Evolutionary conservation across 192 early-diverging fungal genomes (phyloP).

Genomic region (Backusella liffmaniae): DNA sequence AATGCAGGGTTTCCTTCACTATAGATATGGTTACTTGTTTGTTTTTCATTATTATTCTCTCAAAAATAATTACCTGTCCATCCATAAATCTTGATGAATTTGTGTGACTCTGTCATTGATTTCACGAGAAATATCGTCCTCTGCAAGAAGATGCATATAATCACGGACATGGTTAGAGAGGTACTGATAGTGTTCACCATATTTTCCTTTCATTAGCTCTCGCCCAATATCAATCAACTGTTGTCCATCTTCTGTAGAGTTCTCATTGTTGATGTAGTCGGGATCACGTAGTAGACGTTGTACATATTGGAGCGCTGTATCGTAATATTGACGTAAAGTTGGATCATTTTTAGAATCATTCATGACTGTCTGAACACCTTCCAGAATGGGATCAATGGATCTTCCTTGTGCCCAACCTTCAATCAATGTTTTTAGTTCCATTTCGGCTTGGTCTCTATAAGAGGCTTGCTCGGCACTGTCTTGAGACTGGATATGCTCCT

Average conservation of each 20-base stretch:
- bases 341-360: conserved; percentile 19
- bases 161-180: conserved; percentile 21
- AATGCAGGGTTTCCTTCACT: conserved; percentile 39
- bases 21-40: background rate
- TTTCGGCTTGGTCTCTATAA: conserved; percentile 26
- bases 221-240: conserved; percentile 27
- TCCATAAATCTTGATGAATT: conserved; percentile 36
- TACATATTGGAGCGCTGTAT: conserved; percentile 25
- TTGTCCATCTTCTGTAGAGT: conserved; percentile 24
- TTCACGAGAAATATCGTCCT: conserved; percentile 26
- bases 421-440: conserved; percentile 38
- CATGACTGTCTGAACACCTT: conserved; percentile 24
- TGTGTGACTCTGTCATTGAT: conserved; percentile 28
- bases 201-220: conserved; percentile 25
- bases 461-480: conserved; percentile 5
- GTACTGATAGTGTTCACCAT: conserved; percentile 23
- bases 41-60: background rate
- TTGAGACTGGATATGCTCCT: background rate
- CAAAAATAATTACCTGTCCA: conserved; percentile 28
- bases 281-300: conserved; percentile 33
- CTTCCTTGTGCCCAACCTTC: conserved; percentile 45
- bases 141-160: conserved; percentile 26
- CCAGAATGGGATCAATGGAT: conserved; percentile 35
- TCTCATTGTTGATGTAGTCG: conserved; percentile 24
- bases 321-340: conserved; percentile 24